Evolutionary conservation across 495 filamentous ascomycete species (phyloP).

Genomic region (Neurospora hispaniola): DNA sequence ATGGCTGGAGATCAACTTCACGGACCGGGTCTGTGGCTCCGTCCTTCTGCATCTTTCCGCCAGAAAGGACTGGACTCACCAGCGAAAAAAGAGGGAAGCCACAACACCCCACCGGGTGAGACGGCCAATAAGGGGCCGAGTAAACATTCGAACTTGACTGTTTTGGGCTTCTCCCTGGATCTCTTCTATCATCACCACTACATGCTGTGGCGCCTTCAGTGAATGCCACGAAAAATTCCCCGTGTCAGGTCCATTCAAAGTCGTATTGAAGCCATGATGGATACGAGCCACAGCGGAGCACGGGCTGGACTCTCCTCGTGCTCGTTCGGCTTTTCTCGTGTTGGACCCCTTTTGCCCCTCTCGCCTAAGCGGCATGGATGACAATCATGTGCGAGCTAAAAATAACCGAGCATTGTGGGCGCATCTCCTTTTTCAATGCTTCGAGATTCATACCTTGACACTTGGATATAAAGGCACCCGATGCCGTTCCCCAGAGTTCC

Average conservation of each 20-base stretch:
- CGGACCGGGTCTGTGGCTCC: slow-evolving; percentile 11
- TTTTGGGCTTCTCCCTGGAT: not conserved
- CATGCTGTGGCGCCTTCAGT: not conserved
- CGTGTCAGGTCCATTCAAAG: not conserved
- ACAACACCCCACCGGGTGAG: not conserved
- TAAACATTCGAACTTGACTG: not conserved
- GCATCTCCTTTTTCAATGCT: not conserved
- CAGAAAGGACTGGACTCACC: not conserved
- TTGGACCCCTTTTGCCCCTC: not conserved
- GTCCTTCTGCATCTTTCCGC: not conserved
- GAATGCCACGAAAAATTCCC: not conserved
- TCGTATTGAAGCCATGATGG: not conserved
- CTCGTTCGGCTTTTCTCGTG: not conserved
- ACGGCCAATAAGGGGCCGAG: not conserved
- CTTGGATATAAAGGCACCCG: not conserved
- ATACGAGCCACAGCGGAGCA: not conserved
- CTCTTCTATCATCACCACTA: not conserved
- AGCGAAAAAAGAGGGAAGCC: not conserved
- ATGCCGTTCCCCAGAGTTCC: not conserved
- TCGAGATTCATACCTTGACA: not conserved
- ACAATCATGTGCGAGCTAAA: not conserved
- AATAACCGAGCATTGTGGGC: not conserved
- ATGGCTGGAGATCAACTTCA: not conserved
- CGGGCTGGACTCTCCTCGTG: not conserved
- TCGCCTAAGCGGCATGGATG: not conserved